Conservation (phyloP, 2,329 filamentous ascomycete species). For the Nemania sp. region DNA sequence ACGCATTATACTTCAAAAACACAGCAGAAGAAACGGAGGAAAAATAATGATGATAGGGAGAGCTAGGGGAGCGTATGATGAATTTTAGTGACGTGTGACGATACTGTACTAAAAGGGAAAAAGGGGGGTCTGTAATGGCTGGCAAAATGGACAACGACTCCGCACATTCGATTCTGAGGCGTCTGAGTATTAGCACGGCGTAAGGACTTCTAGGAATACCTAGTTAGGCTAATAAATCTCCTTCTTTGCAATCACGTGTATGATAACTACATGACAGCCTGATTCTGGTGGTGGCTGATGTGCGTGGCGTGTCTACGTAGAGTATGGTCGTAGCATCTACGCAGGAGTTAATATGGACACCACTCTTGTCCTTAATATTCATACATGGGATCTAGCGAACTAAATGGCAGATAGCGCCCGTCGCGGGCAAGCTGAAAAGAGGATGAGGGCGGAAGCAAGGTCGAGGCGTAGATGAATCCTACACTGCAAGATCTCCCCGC, state of each 20-base stretch:
- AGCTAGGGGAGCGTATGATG: not conserved
- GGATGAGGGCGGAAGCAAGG: slow-evolving; percentile 2
- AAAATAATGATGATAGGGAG: not conserved
- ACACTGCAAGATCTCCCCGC: slow-evolving; percentile 5
- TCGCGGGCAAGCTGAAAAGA: slow-evolving; percentile 4
- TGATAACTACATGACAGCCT: not conserved
- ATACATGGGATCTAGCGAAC: not conserved
- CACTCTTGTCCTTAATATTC: not conserved
- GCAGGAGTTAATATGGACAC: not conserved
- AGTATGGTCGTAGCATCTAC: not conserved
- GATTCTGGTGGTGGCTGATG: not conserved
- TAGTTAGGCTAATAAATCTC: not conserved
- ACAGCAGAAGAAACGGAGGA: not conserved
- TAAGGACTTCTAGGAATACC: not conserved
- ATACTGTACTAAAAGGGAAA: not conserved
- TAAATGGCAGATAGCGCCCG: not conserved
- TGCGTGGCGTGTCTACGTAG: not conserved
- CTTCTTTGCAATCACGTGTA: not conserved
- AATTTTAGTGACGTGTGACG: not conserved
- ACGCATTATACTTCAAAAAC: not conserved
- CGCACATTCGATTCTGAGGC: not conserved
- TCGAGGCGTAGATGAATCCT: slow-evolving; percentile 6
- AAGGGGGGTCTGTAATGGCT: not conserved
- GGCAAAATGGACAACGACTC: not conserved
- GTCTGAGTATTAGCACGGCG: not conserved